These are phyloP conservation scores for Penicillium fimorum DNA, from an alignment of 495 filamentous ascomycete genomes.

Conservation along the genomic window DNA sequence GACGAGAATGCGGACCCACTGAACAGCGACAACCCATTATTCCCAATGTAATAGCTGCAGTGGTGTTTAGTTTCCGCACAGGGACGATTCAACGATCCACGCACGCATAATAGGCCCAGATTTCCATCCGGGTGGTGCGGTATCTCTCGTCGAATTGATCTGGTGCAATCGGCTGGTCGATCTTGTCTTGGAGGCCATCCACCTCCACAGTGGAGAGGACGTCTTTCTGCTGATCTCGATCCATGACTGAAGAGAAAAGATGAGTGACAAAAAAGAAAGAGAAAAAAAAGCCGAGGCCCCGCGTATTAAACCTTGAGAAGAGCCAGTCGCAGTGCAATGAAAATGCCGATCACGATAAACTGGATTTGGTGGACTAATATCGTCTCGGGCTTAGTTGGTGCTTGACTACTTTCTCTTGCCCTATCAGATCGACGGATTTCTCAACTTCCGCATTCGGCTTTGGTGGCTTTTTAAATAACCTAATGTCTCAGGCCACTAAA, in stretches of 20 bases:
- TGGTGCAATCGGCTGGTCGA: conserved; percentile 21
- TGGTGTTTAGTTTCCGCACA: conserved; percentile 21
- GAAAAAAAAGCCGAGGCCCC: conserved; percentile 4
- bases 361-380: conserved; percentile 9
- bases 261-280: background rate
- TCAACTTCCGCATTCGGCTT: background rate
- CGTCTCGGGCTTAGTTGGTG: conserved; percentile 19
- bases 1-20: conserved; percentile 31
- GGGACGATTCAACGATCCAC: conserved; percentile 18
- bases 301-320: conserved; percentile 5
- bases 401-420: conserved; percentile 6
- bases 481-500: background rate
- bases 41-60: conserved; percentile 61
- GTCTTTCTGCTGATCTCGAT: conserved; percentile 15
- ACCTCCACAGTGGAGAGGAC: conserved; percentile 21
- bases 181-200: conserved; percentile 15
- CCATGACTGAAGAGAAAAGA: conserved; percentile 14
- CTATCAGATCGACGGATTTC: background rate
- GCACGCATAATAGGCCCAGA: conserved; percentile 64
- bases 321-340: conserved; percentile 22
- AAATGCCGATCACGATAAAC: conserved; percentile 21
- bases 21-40: conserved; percentile 65
- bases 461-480: background rate
- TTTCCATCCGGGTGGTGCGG: conserved; percentile 54
- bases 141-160: conserved; percentile 32